Percentiles rank a stretch among this genome's conserved stretches.
phyloP scores from a whole-genome alignment of 148 eudicot species.

The Linanthus parryae region DNA sequence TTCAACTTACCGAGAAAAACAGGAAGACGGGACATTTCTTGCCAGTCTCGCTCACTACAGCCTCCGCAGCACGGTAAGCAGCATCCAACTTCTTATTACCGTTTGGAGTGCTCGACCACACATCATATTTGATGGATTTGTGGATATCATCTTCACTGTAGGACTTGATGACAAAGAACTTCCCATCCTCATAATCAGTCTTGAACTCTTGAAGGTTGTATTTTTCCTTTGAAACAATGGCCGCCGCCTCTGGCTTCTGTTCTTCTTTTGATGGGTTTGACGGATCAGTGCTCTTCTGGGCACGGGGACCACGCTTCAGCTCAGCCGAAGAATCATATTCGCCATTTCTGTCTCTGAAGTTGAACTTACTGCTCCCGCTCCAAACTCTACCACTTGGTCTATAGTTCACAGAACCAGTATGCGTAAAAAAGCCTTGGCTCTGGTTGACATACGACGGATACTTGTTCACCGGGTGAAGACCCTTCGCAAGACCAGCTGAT shows the following conservation, averaged over 20 bases:
- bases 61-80: constrained; percentile 67
- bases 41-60: constrained; percentile 45
- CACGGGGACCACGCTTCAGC: constrained; percentile 81
- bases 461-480: constrained; percentile 31
- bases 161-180: constrained; percentile 81
- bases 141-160: constrained; percentile 95
- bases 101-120: constrained; percentile 90
- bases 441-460: constrained; percentile 36
- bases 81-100: constrained; percentile 83
- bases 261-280: constrained; percentile 15
- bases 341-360: constrained; percentile 31
- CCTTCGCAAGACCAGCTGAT: constrained; percentile 32
- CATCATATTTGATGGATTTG: constrained; percentile 77
- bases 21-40: constrained; percentile 63
- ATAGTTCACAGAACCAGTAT: constrained; percentile 36
- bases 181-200: constrained; percentile 61
- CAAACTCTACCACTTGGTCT: constrained; percentile 47
- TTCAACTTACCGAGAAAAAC: constrained; percentile 73
- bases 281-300: constrained; percentile 26
- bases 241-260: constrained; percentile 25
- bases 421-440: constrained; percentile 40
- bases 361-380: constrained; percentile 41
- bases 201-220: constrained; percentile 54
- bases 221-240: constrained; percentile 24
- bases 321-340: constrained; percentile 47